Percentiles rank a stretch among this genome's conserved stretches.
Evolutionary conservation across 176 grass and related monocot species (phyloP).

Genomic region (Sorghum bicolor): Sorghum_bicolor_NCBIv3 NC_012875.2:4194501-4195000

Average conservation of each 20-base stretch:
- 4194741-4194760: background rate
- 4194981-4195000: background rate
- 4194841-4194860: conserved; percentile 42
- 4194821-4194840: background rate
- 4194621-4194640: background rate
- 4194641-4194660: background rate
- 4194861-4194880: conserved; percentile 68
- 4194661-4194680: background rate
- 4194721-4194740: background rate
- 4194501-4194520: background rate
- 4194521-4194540: background rate
- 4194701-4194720: background rate
- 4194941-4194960: conserved; percentile 42
- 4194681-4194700: background rate
- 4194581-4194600: background rate
- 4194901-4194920: conserved; percentile 67
- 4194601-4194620: background rate
- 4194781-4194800: background rate
- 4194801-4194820: background rate
- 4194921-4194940: conserved; percentile 49
- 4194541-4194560: background rate
- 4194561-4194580: background rate
- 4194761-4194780: background rate
- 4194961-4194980: background rate
- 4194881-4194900: conserved; percentile 85